A percentile compares a stretch with the other conserved stretches of the same genome.
phyloP scores from a whole-genome alignment of 1,139 yeast species.

The Ogataea hybrid region DNA sequence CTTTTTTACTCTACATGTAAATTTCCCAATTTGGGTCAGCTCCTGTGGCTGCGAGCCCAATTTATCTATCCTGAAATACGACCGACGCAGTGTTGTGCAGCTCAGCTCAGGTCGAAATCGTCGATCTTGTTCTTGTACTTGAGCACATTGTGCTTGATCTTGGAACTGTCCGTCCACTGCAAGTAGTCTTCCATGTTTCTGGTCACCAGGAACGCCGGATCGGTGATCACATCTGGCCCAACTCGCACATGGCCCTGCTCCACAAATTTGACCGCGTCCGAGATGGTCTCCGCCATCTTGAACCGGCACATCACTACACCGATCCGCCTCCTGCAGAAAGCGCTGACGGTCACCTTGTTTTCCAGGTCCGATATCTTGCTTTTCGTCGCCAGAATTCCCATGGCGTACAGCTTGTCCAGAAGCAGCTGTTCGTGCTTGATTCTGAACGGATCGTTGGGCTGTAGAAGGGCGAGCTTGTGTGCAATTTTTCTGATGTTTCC shows the following conservation, averaged over 20 bases:
- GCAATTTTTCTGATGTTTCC: conserved; percentile 90
- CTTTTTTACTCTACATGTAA: conserved; percentile 4
- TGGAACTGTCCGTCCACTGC: conserved; percentile 95
- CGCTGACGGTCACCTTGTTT: conserved; percentile 87
- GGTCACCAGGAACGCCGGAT: conserved; percentile 92
- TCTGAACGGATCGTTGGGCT: conserved; percentile 83
- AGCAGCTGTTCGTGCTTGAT: conserved; percentile 83
- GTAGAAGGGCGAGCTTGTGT: conserved; percentile 75
- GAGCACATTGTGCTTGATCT: conserved; percentile 86
- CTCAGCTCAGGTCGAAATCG: conserved; percentile 64
- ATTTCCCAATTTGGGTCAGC: conserved; percentile 6
- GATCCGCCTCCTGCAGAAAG: conserved; percentile 85
- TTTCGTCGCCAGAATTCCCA: conserved; percentile 84
- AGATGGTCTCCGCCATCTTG: conserved; percentile 88
- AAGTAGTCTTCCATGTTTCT: conserved; percentile 92
- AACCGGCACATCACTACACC: conserved; percentile 95
- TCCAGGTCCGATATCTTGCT: conserved; percentile 93
- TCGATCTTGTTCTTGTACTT: conserved; percentile 85
- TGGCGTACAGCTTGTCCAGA: conserved; percentile 78
- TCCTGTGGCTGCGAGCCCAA: conserved; percentile 4
- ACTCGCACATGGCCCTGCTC: conserved; percentile 98
- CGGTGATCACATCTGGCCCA: conserved; percentile 94
- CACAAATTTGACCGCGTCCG: conserved; percentile 86
- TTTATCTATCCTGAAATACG: background rate
- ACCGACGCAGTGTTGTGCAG: conserved; percentile 25